These are phyloP conservation scores for Trametes sanguinea DNA, from an alignment of 768 basidiomycete genomes.

Conservation along the genomic window DNA sequence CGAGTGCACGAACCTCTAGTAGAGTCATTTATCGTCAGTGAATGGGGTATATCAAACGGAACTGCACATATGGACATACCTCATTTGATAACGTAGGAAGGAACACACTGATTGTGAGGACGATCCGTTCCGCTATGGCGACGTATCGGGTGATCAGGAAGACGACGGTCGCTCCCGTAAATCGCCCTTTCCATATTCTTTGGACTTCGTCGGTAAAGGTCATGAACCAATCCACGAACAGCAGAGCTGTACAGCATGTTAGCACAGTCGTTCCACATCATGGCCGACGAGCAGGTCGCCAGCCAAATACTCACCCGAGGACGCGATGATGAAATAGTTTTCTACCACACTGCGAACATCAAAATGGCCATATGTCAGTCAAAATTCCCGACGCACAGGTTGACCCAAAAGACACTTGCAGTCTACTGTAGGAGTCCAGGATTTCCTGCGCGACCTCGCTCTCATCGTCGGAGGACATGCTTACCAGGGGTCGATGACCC, in stretches of 20 bases:
- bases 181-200: constrained; percentile 22
- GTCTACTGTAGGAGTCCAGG: constrained; percentile 1
- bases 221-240: constrained; percentile 16
- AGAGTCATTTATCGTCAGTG: background rate
- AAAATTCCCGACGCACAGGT: background rate
- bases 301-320: constrained; percentile 6
- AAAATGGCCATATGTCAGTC: background rate
- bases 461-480: constrained; percentile 8
- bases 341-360: background rate
- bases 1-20: constrained; percentile 4
- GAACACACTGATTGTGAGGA: constrained; percentile 19
- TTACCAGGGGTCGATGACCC: background rate
- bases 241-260: constrained; percentile 3
- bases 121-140: constrained; percentile 21
- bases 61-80: constrained; percentile 6
- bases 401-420: background rate
- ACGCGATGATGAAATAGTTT: constrained; percentile 19
- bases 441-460: constrained; percentile 2
- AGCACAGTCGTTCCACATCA: background rate
- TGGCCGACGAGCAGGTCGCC: background rate
- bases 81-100: constrained; percentile 16
- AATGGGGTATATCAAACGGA: no score
- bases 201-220: constrained; percentile 20
- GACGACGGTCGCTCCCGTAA: constrained; percentile 21
- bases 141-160: constrained; percentile 22